Evolutionary conservation across 2,329 filamentous ascomycete genomes (phyloP).

Genomic region (Aspergillus caelatus): DNA sequence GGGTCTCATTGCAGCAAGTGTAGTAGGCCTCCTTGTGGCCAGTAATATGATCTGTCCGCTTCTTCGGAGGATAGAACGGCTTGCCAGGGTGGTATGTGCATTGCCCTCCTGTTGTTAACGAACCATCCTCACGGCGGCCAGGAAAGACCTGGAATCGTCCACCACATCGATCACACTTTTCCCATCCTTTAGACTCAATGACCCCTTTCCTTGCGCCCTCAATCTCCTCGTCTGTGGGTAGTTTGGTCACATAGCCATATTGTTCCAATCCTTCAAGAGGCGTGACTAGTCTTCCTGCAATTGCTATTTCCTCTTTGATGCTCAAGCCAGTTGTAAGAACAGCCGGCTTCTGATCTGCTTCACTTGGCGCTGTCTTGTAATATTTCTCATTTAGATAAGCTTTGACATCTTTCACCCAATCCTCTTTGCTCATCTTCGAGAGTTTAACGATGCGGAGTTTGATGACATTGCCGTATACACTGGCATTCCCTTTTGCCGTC

Average conservation of each 20-base stretch:
- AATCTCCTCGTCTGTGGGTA: slow-evolving; percentile 70
- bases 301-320: slow-evolving; percentile 65
- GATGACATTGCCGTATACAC: slow-evolving; percentile 80
- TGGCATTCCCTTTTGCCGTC: slow-evolving; percentile 65
- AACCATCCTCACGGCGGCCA: slow-evolving; percentile 75
- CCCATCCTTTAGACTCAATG: slow-evolving; percentile 72
- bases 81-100: slow-evolving; percentile 84
- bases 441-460: slow-evolving; percentile 77
- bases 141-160: slow-evolving; percentile 91
- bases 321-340: slow-evolving; percentile 71
- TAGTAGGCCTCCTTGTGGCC: slow-evolving; percentile 65
- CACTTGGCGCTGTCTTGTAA: slow-evolving; percentile 33
- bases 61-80: slow-evolving; percentile 59
- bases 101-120: slow-evolving; percentile 72
- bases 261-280: slow-evolving; percentile 64
- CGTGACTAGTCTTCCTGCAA: slow-evolving; percentile 66
- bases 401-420: slow-evolving; percentile 70
- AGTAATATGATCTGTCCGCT: slow-evolving; percentile 59
- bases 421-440: slow-evolving; percentile 70
- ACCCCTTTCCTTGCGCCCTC: slow-evolving; percentile 67
- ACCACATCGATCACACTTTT: slow-evolving; percentile 84
- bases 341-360: slow-evolving; percentile 47
- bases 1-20: slow-evolving; percentile 74
- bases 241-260: slow-evolving; percentile 73
- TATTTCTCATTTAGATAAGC: slow-evolving; percentile 43